Percentiles rank a stretch among this genome's conserved stretches.
Conservation (phyloP, 306 rosid genomes). For the Glycine tomentella region DNA sequence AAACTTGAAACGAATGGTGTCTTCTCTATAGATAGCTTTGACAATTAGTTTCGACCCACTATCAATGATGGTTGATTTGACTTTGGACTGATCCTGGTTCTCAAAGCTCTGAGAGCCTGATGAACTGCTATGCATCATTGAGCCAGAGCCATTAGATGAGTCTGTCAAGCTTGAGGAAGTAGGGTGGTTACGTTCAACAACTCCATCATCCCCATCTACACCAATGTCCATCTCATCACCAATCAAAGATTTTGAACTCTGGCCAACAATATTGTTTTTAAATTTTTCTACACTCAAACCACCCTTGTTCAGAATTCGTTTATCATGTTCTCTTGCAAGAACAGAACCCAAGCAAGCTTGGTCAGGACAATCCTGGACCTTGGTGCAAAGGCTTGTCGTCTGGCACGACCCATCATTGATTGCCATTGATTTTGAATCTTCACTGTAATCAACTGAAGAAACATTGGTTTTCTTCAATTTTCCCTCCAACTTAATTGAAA, state of each 20-base stretch:
- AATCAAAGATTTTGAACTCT: conserved; percentile 54
- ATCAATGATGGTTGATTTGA: conserved; percentile 50
- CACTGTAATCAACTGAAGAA: conserved; percentile 45
- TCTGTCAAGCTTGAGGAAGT: conserved; percentile 66
- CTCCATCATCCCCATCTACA: conserved; percentile 40
- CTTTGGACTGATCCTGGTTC: conserved; percentile 56
- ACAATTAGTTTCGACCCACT: conserved; percentile 61
- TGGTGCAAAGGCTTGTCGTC: conserved; percentile 14
- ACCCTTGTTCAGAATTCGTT: conserved; percentile 33
- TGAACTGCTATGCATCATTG: conserved; percentile 57
- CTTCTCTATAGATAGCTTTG: conserved; percentile 80
- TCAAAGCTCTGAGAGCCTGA: conserved; percentile 66
- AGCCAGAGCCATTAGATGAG: conserved; percentile 64
- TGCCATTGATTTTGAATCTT: conserved; percentile 57
- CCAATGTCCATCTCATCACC: conserved; percentile 49
- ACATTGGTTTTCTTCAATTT: conserved; percentile 42
- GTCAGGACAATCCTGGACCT: conserved; percentile 31
- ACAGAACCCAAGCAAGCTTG: conserved; percentile 44
- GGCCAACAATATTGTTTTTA: conserved; percentile 43
- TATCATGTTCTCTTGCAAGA: conserved; percentile 43
- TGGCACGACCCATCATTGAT: conserved; percentile 46
- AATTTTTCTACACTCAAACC: conserved; percentile 45
- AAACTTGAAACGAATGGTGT: conserved; percentile 80
- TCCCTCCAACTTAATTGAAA: conserved; percentile 53
- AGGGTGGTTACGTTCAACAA: conserved; percentile 57